These are phyloP conservation scores for Samsoniella hepiali DNA, from an alignment of 2,329 filamentous ascomycete species.

Conservation along the genomic window DNA sequence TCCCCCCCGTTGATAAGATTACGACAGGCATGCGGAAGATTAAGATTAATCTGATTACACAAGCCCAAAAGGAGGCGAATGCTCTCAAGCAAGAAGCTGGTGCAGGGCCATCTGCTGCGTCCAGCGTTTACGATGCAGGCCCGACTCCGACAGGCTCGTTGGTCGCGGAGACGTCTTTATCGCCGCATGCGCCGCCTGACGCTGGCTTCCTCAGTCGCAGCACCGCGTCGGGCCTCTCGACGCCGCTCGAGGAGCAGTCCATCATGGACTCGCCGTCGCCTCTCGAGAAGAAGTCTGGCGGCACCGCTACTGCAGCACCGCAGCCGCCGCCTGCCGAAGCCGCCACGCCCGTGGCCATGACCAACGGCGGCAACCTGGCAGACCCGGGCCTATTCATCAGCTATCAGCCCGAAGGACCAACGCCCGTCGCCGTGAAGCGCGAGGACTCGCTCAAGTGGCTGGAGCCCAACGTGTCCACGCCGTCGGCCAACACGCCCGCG, in stretches of 20 bases:
- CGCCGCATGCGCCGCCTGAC: slow-evolving; percentile 22
- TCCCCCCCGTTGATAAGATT: slow-evolving; percentile 45
- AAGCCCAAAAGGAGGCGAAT: slow-evolving; percentile 53
- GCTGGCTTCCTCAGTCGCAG: slow-evolving; percentile 25
- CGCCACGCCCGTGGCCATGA: not conserved
- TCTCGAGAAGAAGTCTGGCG: slow-evolving; percentile 3
- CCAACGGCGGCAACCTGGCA: slow-evolving; percentile 17
- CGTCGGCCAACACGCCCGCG: slow-evolving; percentile 32
- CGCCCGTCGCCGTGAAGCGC: slow-evolving; percentile 36
- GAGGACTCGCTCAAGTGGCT: slow-evolving; percentile 49
- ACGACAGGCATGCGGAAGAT: slow-evolving; percentile 60
- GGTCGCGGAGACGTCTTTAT: slow-evolving; percentile 14
- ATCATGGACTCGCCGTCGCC: slow-evolving; percentile 13
- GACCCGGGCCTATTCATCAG: slow-evolving; percentile 46
- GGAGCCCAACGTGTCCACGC: slow-evolving; percentile 44
- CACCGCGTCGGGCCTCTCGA: slow-evolving; percentile 27
- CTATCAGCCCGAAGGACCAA: slow-evolving; percentile 54
- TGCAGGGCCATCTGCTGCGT: not conserved
- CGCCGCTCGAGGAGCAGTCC: slow-evolving; percentile 9
- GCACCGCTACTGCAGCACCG: not conserved
- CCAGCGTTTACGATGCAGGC: not conserved
- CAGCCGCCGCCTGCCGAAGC: not conserved
- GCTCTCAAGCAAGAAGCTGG: not conserved
- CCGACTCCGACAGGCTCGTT: not conserved
- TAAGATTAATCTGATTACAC: slow-evolving; percentile 58